A percentile compares a stretch with the other conserved stretches of the same genome.
Evolutionary conservation across 495 filamentous ascomycete genomes (phyloP).

Genomic region (Aspergillus steynii): DNA sequence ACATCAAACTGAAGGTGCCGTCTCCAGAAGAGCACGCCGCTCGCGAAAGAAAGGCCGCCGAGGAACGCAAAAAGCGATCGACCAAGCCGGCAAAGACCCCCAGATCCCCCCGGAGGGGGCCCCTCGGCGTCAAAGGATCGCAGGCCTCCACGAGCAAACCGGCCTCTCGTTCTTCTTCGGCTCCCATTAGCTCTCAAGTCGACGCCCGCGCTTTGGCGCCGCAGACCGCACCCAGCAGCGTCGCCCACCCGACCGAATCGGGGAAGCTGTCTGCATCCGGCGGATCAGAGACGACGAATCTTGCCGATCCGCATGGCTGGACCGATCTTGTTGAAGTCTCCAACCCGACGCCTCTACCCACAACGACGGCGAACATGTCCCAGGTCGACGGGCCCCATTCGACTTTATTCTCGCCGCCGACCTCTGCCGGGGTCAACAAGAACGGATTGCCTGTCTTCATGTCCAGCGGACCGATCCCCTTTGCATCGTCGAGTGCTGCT

Average conservation of each 20-base stretch:
- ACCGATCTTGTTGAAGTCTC: neutral
- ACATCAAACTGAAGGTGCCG: conserved; percentile 71
- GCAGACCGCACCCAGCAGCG: conserved; percentile 3
- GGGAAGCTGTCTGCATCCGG: neutral
- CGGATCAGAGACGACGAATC: neutral
- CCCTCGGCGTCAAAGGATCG: neutral
- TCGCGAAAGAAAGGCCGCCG: conserved; percentile 45
- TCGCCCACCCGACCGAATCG: neutral
- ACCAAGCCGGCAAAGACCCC: conserved; percentile 21
- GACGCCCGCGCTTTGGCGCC: conserved; percentile 3
- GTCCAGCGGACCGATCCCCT: conserved; percentile 51
- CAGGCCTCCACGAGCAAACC: neutral
- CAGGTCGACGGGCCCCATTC: conserved; percentile 16
- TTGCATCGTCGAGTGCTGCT: conserved; percentile 30
- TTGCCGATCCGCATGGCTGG: neutral
- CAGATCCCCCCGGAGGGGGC: neutral
- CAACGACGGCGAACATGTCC: conserved; percentile 21
- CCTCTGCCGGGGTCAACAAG: conserved; percentile 38
- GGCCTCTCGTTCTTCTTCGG: neutral
- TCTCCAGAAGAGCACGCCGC: conserved; percentile 70
- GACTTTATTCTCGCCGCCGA: conserved; percentile 30
- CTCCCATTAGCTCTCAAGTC: conserved; percentile 5
- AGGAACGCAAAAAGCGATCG: conserved; percentile 27
- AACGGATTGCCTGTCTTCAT: conserved; percentile 53
- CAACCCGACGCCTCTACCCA: conserved; percentile 18